Conservation (phyloP, 2,329 filamentous ascomycete species). For the Rutstroemia sp. region DNA sequence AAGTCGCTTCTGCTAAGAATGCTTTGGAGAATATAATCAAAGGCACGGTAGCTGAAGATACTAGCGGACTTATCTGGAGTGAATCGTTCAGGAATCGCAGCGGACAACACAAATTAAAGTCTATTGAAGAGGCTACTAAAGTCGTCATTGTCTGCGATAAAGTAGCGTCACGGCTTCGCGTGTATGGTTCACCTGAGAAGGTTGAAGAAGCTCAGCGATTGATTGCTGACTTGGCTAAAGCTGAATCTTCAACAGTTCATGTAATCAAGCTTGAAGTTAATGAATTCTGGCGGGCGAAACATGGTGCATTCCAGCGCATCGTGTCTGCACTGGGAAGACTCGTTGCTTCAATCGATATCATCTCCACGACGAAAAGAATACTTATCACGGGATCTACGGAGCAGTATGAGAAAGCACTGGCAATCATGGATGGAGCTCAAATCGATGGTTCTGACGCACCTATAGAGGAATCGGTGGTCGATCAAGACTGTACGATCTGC, state of each 20-base stretch:
- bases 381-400: neutral
- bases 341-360: neutral
- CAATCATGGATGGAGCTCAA: neutral
- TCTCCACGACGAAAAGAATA: neutral
- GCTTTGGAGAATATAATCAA: neutral
- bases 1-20: neutral
- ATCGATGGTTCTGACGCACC: no score
- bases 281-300: no score
- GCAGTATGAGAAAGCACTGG: neutral
- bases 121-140: neutral
- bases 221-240: neutral
- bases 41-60: neutral
- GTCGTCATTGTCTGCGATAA: neutral
- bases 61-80: neutral
- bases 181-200: neutral
- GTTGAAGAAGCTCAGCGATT: neutral
- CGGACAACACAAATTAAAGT: neutral
- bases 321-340: no score
- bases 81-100: neutral
- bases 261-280: no score
- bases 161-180: neutral
- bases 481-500: neutral
- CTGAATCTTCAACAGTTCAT: neutral
- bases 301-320: no score
- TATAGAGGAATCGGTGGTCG: neutral